Evolutionary conservation across 2,329 filamentous ascomycete species (phyloP), one percentile per base, ranked within the genome.

Genomic region (Sclerotiophoma versabilis): DNA sequence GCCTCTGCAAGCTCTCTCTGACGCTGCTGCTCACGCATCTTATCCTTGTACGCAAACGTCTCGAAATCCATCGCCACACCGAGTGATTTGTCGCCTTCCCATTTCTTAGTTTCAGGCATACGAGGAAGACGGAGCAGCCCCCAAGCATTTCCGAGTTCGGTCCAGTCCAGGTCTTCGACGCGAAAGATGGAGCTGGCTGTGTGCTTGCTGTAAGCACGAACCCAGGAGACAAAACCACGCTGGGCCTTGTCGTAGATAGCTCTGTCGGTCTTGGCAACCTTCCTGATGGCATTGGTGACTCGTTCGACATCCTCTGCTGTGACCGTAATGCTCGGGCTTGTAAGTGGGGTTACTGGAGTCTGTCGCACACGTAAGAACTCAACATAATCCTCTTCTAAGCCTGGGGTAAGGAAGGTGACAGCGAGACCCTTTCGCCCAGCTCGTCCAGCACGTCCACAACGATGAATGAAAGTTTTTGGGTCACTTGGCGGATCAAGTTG

Each of bases 181-280:
- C 90, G 86, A 80, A 99, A 99, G 63, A 99, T 98, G 68, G 92
- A 96, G 55, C 86, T 88, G 1, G 93, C 92, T 62, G 93, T 87
- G 69, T 98, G 95, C 68, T 95, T 96, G 70, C 86, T 90, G 77
- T 98, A 98, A 63, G 91, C 90, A 70, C 92, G 87, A 1, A 96
- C 87, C 90, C 92, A 98, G 70, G 90, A 93, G 19, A 98, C 93
- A 65, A 99, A 98, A 0, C 88, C 95, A 58, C 88, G 87, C 70
- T 96, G 92, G 0, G 90, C 92, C 68, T 96, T 95, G 73, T 97
- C 92, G 72, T 95, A 88, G 10, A 95, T 71, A 22, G 86, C 84
- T 20, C 88, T 79, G 70, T 91, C 89, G 32, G 77, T 74, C 23
- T 79, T 76, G 11, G 87, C 83, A 3, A 84, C 70, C 10, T 80